Evolutionary conservation across 208 protist genomes (phyloP).

Genomic region (Acanthamoeba divionensis): DNA sequence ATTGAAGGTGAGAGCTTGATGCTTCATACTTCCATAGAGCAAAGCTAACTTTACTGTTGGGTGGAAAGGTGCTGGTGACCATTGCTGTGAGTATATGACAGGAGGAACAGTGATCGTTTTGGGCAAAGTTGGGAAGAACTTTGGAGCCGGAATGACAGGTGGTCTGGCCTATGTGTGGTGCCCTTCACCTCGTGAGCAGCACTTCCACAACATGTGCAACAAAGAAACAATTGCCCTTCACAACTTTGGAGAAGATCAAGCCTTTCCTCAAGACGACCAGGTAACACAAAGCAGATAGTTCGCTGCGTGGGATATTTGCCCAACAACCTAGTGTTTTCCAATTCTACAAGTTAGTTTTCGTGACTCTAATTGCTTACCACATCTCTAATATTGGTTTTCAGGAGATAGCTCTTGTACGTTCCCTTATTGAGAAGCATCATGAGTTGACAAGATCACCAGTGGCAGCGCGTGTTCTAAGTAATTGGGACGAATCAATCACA

Average conservation of each 20-base stretch:
- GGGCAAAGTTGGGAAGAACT: conserved; percentile 76
- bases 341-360: no score
- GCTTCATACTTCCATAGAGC: no score
- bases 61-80: conserved; percentile 77
- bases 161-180: conserved; percentile 80
- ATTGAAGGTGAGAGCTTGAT: conserved; percentile 74
- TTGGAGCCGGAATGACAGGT: conserved; percentile 84
- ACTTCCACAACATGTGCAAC: conserved; percentile 64
- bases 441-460: conserved; percentile 67
- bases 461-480: conserved; percentile 64
- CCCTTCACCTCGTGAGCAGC: not conserved
- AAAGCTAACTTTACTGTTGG: no score
- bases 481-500: conserved; percentile 58
- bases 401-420: not conserved
- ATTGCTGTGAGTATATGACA: conserved; percentile 90
- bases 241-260: conserved; percentile 51
- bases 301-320: no score
- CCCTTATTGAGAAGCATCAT: conserved; percentile 67
- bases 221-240: conserved; percentile 68
- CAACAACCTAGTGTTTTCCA: no score
- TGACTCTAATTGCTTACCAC: no score
- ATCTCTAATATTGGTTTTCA: no score
- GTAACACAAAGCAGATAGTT: no score
- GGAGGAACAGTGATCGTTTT: conserved; percentile 74
- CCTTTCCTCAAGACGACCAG: conserved; percentile 58